Conservation (phyloP, 768 basidiomycete genomes). For the Hysterangium stoloniferum region DNA sequence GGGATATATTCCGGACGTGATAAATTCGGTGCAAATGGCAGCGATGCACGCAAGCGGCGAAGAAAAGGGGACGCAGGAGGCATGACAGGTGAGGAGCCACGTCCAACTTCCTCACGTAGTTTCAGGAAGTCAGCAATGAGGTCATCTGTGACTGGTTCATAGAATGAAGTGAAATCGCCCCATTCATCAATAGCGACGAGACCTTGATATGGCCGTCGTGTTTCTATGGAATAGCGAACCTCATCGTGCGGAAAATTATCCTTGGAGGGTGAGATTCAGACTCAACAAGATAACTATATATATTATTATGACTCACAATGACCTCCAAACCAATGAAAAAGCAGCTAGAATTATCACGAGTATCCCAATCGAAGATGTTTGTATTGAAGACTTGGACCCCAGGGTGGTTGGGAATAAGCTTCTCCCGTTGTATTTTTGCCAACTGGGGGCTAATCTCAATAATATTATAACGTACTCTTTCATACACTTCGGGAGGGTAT, state of each 20-base stretch:
- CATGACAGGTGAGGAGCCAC: slow-evolving; percentile 19
- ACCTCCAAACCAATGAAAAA: slow-evolving; percentile 95
- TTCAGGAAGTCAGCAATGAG: slow-evolving; percentile 72
- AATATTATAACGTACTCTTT: slow-evolving; percentile 86
- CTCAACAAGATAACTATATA: not conserved
- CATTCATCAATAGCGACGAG: slow-evolving; percentile 67
- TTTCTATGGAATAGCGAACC: slow-evolving; percentile 78
- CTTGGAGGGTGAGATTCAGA: slow-evolving; percentile 27
- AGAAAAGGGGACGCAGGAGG: slow-evolving; percentile 49
- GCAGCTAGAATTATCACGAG: slow-evolving; percentile 71
- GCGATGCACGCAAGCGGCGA: slow-evolving; percentile 53
- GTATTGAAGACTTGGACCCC: slow-evolving; percentile 63
- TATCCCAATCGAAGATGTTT: slow-evolving; percentile 83
- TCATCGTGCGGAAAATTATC: slow-evolving; percentile 98
- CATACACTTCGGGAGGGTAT: slow-evolving; percentile 84
- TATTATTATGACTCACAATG: slow-evolving; percentile 47
- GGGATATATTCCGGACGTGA: slow-evolving; percentile 86
- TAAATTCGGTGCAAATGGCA: slow-evolving; percentile 90
- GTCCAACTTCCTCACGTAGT: slow-evolving; percentile 52
- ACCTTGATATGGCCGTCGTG: slow-evolving; percentile 77
- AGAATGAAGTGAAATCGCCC: slow-evolving; percentile 80
- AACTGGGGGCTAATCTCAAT: slow-evolving; percentile 88
- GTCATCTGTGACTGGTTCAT: slow-evolving; percentile 78
- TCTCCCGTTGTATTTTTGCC: slow-evolving; percentile 60
- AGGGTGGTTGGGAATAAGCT: slow-evolving; percentile 53